A percentile compares a stretch with the other conserved stretches of the same genome.
Evolutionary conservation across 345 rosid genomes (phyloP).

Genomic region (Populus simonii): DNA sequence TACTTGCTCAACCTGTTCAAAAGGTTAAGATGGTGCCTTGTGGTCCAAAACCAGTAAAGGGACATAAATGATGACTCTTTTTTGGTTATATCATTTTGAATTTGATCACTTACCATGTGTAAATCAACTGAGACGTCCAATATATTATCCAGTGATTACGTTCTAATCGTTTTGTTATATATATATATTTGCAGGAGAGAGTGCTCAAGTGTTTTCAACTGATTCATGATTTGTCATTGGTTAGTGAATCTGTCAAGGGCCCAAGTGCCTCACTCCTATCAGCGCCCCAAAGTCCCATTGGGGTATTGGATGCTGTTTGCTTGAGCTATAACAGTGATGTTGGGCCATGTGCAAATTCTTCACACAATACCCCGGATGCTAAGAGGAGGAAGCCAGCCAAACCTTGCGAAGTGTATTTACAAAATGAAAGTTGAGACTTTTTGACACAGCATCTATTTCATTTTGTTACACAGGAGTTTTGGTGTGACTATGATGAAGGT

Average conservation of each 20-base stretch:
- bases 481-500: conserved; percentile 18
- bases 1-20: conserved; percentile 39
- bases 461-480: conserved; percentile 16
- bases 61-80: conserved; percentile 20
- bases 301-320: conserved; percentile 70
- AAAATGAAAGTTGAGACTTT: neutral
- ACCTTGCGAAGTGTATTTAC: conserved; percentile 30
- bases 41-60: conserved; percentile 22
- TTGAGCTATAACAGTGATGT: conserved; percentile 59
- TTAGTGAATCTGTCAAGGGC: conserved; percentile 24
- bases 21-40: conserved; percentile 42
- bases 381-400: conserved; percentile 54
- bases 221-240: conserved; percentile 33
- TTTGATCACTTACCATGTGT: conserved; percentile 8
- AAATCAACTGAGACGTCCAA: neutral
- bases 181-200: conserved; percentile 44
- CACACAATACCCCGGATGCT: conserved; percentile 33
- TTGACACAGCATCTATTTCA: neutral
- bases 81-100: conserved; percentile 11
- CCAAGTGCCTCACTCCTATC: conserved; percentile 25
- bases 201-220: conserved; percentile 43
- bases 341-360: conserved; percentile 46
- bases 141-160: neutral
- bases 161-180: neutral
- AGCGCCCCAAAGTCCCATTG: conserved; percentile 62